Percentiles rank a stretch among this genome's conserved stretches.
phyloP scores from a whole-genome alignment of 176 grass and related monocot genomes.

The Zizania latifolia region DNA sequence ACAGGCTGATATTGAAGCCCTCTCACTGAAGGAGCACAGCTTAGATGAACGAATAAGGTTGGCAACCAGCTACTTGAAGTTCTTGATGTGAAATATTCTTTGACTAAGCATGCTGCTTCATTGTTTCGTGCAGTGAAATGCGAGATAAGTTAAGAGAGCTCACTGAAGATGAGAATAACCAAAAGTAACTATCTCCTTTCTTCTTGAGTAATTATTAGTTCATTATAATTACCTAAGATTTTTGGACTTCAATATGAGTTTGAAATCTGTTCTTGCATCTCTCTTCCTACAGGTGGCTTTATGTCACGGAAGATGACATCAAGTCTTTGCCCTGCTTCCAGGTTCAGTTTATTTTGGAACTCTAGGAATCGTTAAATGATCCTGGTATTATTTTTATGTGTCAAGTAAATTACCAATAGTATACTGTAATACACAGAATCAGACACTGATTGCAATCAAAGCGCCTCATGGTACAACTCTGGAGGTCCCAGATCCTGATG shows the following conservation, averaged over 20 bases:
- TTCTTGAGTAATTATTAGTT: neutral
- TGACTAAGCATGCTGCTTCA: conserved; percentile 6
- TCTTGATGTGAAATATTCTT: conserved; percentile 3
- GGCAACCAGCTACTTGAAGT: conserved; percentile 16
- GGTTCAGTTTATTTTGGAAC: conserved; percentile 39
- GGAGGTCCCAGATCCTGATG: conserved; percentile 87
- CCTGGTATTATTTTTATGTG: neutral
- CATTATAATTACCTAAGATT: neutral
- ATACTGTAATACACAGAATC: conserved; percentile 47
- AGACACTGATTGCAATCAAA: conserved; percentile 85
- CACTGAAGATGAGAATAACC: conserved; percentile 77
- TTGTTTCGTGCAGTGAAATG: conserved; percentile 60
- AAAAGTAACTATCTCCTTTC: conserved; percentile 38
- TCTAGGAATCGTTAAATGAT: conserved; percentile 2
- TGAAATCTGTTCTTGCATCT: conserved; percentile 5
- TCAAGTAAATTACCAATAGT: conserved; percentile 2
- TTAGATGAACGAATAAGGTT: conserved; percentile 80
- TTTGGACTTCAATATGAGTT: neutral
- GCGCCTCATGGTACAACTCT: conserved; percentile 92
- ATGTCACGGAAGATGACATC: conserved; percentile 80
- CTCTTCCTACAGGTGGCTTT: conserved; percentile 60
- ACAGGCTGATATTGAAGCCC: conserved; percentile 74
- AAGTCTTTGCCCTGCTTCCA: conserved; percentile 79
- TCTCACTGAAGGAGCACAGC: conserved; percentile 53
- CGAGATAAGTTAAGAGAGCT: conserved; percentile 60